Evolutionary conservation across 805 yeast species (phyloP).

Genomic region (Maudiozyma serrabonitensis): DNA sequence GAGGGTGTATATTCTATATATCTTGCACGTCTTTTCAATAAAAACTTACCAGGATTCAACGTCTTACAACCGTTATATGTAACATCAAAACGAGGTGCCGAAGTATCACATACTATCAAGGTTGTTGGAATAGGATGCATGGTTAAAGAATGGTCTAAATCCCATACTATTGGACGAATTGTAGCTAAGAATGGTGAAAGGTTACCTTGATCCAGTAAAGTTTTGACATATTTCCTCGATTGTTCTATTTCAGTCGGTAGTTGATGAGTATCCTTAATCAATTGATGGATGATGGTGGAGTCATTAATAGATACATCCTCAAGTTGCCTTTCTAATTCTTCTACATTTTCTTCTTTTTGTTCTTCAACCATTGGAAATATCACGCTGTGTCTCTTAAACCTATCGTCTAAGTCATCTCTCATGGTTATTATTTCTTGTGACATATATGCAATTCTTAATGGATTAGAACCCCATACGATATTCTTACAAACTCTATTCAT

Average conservation of each 20-base stretch:
- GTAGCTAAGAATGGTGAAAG: slow-evolving; percentile 66
- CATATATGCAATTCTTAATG: slow-evolving; percentile 64
- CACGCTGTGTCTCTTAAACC: slow-evolving; percentile 64
- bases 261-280: slow-evolving; percentile 27
- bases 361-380: slow-evolving; percentile 35
- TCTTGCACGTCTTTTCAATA: slow-evolving; percentile 40
- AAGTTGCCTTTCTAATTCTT: slow-evolving; percentile 12
- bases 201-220: slow-evolving; percentile 79
- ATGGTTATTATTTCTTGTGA: slow-evolving; percentile 73
- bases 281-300: slow-evolving; percentile 15
- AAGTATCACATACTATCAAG: slow-evolving; percentile 55
- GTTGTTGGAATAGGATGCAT: slow-evolving; percentile 72
- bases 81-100: slow-evolving; percentile 62
- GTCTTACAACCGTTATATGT: slow-evolving; percentile 77
- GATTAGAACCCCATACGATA: slow-evolving; percentile 62
- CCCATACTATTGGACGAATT: slow-evolving; percentile 57
- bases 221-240: slow-evolving; percentile 64
- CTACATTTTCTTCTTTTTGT: slow-evolving; percentile 14
- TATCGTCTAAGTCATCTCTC: slow-evolving; percentile 62
- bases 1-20: slow-evolving; percentile 70
- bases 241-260: slow-evolving; percentile 42
- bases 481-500: slow-evolving; percentile 48
- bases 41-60: slow-evolving; percentile 57
- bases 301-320: slow-evolving; percentile 10
- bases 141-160: slow-evolving; percentile 57